These are phyloP conservation scores for Jamesozyma gamospora DNA, from an alignment of 805 yeast species.

Conservation along the genomic window DNA sequence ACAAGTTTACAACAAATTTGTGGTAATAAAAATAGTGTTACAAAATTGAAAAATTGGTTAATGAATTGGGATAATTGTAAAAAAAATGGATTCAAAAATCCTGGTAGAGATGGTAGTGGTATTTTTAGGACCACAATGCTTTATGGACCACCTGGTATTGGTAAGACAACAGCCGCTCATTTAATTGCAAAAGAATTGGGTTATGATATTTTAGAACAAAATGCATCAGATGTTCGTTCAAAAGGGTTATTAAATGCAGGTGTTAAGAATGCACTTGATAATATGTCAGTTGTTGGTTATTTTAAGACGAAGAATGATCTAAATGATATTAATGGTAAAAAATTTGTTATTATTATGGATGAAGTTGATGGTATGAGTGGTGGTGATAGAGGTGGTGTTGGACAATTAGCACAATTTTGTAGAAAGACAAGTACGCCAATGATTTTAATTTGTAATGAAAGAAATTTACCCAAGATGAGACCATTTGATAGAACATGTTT, in stretches of 20 bases:
- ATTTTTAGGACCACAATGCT: constrained; percentile 73
- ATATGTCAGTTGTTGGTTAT: constrained; percentile 75
- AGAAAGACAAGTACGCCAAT: constrained; percentile 79
- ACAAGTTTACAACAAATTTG: constrained; percentile 63
- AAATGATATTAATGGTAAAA: constrained; percentile 35
- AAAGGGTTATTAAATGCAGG: constrained; percentile 62
- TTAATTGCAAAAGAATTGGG: constrained; percentile 60
- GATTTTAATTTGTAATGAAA: constrained; percentile 89
- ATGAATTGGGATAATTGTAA: constrained; percentile 57
- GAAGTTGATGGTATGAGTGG: constrained; percentile 99
- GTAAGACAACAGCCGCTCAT: constrained; percentile 77
- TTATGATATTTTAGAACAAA: constrained; percentile 64
- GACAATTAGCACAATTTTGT: constrained; percentile 82
- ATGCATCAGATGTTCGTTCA: constrained; percentile 85
- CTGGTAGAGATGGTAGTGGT: constrained; percentile 58
- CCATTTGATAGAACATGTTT: constrained; percentile 79
- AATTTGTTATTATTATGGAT: constrained; percentile 86
- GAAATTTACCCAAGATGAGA: constrained; percentile 87
- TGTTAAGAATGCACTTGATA: constrained; percentile 62
- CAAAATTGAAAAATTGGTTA: constrained; percentile 64
- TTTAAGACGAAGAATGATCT: constrained; percentile 35
- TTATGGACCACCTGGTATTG: constrained; percentile 83
- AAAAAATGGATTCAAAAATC: constrained; percentile 43
- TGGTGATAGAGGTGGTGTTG: constrained; percentile 98
- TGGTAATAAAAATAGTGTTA: constrained; percentile 77